These are phyloP conservation scores for Trichoderma asperellum DNA, from an alignment of 2,329 filamentous ascomycete species.

Conservation along the genomic window DNA sequence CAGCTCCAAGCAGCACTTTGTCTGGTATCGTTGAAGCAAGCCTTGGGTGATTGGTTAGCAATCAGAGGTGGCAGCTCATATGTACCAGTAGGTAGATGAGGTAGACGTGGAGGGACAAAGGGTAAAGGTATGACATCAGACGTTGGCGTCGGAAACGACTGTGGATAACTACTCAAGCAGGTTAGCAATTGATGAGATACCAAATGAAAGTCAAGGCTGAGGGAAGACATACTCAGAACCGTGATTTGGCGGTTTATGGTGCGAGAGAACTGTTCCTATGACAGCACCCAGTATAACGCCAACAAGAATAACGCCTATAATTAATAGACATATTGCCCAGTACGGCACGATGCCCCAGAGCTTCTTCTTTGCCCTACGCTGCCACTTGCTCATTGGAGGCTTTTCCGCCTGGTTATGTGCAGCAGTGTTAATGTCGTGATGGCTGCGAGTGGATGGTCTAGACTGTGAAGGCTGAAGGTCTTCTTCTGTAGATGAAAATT, in stretches of 20 bases:
- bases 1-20: conserved; percentile 68
- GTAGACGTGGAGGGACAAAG: conserved; percentile 55
- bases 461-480: conserved; percentile 57
- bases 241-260: conserved; percentile 20
- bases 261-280: conserved; percentile 36
- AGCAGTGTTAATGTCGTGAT: conserved; percentile 59
- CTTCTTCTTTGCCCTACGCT: conserved; percentile 56
- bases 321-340: conserved; percentile 61
- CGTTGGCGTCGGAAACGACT: conserved; percentile 41
- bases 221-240: not conserved
- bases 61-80: conserved; percentile 60
- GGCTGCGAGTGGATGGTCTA: conserved; percentile 55
- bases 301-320: conserved; percentile 55
- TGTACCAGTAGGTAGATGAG: conserved; percentile 57
- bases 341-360: conserved; percentile 63
- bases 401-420: conserved; percentile 54
- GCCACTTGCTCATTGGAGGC: conserved; percentile 54
- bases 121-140: conserved; percentile 57
- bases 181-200: not conserved
- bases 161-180: not conserved
- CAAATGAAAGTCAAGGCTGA: not conserved
- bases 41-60: conserved; percentile 53
- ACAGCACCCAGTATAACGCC: conserved; percentile 61
- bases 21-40: conserved; percentile 60
- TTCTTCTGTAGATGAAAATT: conserved; percentile 62